Evolutionary conservation across 805 yeast species (phyloP).

Genomic region (Candida sanyiensis): DNA sequence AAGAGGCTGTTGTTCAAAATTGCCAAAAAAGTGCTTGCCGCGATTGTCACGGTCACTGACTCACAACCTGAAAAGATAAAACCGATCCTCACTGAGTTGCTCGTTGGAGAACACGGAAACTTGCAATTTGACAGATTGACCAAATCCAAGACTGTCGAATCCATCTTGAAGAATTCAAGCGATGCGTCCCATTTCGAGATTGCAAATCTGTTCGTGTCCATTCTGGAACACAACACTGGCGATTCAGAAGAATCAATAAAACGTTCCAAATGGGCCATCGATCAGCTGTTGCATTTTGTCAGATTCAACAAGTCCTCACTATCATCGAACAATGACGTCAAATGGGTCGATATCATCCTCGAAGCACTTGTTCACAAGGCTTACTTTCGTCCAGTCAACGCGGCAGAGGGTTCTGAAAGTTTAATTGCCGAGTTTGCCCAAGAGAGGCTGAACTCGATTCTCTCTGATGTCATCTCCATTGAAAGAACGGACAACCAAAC

Average conservation of each 20-base stretch:
- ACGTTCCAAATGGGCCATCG: conserved; percentile 48
- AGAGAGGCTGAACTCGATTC: conserved; percentile 63
- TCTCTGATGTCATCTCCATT: conserved; percentile 49
- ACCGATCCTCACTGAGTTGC: conserved; percentile 30
- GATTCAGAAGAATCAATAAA: conserved; percentile 15
- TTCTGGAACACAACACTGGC: conserved; percentile 14
- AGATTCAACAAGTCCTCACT: conserved; percentile 36
- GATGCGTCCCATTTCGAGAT: conserved; percentile 13
- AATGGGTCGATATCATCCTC: conserved; percentile 29
- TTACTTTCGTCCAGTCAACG: conserved; percentile 24
- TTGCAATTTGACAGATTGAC: conserved; percentile 73
- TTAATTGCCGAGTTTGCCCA: conserved; percentile 40
- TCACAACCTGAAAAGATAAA: conserved; percentile 32
- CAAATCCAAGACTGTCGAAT: conserved; percentile 59
- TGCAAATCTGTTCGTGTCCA: conserved; percentile 16
- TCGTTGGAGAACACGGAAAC: conserved; percentile 45
- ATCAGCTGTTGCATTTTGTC: conserved; percentile 48
- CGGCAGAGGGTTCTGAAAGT: conserved; percentile 4
- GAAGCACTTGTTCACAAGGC: conserved; percentile 27
- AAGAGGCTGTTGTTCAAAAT: conserved; percentile 63
- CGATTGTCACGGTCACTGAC: conserved; percentile 36
- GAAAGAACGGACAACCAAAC: conserved; percentile 40
- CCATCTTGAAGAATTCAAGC: conserved; percentile 7
- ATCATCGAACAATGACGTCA: conserved; percentile 18
- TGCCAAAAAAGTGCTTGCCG: conserved; percentile 46